Base-by-base conservation (phyloP, 2,329 filamentous ascomycete species). In the Fusarium verticillioides region DNA sequence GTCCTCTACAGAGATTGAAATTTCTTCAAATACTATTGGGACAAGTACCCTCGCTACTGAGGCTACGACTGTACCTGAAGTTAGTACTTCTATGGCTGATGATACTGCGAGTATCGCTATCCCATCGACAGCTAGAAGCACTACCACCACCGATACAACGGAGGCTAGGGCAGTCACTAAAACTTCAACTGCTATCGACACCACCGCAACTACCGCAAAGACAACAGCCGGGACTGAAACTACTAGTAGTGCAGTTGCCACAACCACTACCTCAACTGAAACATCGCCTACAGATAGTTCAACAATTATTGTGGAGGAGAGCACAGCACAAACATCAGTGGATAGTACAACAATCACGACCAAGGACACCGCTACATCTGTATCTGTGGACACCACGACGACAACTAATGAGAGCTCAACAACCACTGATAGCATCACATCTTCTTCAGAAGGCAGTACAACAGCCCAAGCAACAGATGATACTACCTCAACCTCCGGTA, bases 371-470 rank as follows among this genome's bases (percentile, higher is more conserved):
- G 12, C 32, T 21, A 8, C 32, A 0, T 6, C n/a, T 34, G 0
- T 4, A 4, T 52, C 30, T 26, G 4, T 19, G 3, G 30, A 18
- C 16, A 36, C n/a, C 30, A 26, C 4, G 8, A 21, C n/a, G 0
- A 52, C 47, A 19, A 0, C 32, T 2, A 6, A 4, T 0, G 30
- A 2, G 21, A 2, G 3, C 9, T 23, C 49, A 6, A 11, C 12
- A 4, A 23, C 0, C 2, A 52, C n/a, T 8, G 32, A 11, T 8
- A 4, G 32, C n/a, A 0, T 0, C 49, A 26, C 4, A 0, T 50
- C 30, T 15, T 34, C n/a, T 19, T 52, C 47, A 0, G 47, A 52
- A 8, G 3, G 2, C n/a, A 26, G n/a, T 7, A 19, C n/a, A 36
- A 34, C 30, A 23, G 2, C 16, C 0, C 0, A 8, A 3, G 30